Conservation (phyloP, 495 filamentous ascomycete genomes). For the Pseudomonodictys pantanalensis region DNA sequence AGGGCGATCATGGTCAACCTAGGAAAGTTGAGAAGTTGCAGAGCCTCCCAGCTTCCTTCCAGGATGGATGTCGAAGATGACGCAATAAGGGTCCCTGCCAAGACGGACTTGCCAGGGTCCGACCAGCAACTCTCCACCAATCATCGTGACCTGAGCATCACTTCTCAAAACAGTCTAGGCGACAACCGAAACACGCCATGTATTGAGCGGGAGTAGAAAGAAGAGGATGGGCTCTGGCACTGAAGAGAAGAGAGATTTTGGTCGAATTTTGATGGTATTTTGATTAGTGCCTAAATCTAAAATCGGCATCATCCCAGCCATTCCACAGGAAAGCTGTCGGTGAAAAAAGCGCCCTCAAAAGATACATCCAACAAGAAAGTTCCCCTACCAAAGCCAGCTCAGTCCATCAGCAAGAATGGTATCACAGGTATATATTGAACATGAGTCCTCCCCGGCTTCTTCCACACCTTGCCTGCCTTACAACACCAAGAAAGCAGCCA, state of each 20-base stretch:
- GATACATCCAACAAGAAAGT: conserved; percentile 1
- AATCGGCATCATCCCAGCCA: conserved; percentile 2
- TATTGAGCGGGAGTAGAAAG: no score
- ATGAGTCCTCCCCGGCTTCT: neutral
- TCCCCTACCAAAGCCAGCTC: neutral
- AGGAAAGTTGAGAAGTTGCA: neutral
- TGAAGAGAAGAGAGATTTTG: neutral
- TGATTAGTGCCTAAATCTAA: conserved; percentile 21
- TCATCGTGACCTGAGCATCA: neutral
- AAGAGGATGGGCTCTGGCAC: neutral
- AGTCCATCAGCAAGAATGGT: conserved; percentile 17
- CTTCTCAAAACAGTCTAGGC: neutral
- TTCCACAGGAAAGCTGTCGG: neutral
- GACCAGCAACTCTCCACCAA: neutral
- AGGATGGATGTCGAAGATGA: neutral
- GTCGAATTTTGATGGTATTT: neutral
- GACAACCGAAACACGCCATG: neutral
- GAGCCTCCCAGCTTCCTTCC: no score
- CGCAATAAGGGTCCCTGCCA: neutral
- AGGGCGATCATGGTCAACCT: neutral
- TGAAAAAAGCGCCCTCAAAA: conserved; percentile 23
- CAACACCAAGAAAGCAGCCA: conserved; percentile 33
- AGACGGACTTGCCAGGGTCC: neutral
- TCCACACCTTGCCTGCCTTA: conserved; percentile 11
- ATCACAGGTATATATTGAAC: conserved; percentile 10